Base-by-base conservation (phyloP, 2,329 filamentous ascomycete genomes). In the Stagonosporopsis rhizophila region DNA sequence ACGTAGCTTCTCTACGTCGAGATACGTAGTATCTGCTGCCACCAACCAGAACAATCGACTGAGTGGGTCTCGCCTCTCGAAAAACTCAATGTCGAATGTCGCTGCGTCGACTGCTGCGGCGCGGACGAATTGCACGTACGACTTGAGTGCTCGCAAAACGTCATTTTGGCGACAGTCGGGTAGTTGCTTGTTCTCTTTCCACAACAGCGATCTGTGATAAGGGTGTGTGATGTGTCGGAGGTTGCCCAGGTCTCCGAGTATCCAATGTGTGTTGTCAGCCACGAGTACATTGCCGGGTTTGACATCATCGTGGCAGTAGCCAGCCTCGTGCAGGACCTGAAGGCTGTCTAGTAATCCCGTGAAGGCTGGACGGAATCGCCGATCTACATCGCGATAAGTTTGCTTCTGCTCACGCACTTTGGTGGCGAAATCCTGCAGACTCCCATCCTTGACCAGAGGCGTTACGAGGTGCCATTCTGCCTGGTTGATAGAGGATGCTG, bases 241-340 rank as follows among this genome's bases (percentile, higher is more conserved):
- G 22, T 75, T 76, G 2, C 75, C 74, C 6, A 77, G 61, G 44
- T 77, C 75, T 28, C 70, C 75, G 1, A 76, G 55, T 7, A 74
- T 48, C 72, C 71, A 76, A 22, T 66, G 50, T 3, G 53, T 44
- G 5, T 57, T 30, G 9, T 62, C 56, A 42, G 58, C 35, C 7
- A 73, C 50, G 28, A 75, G 74, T 30, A 77, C 64, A 38, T 77
- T 77, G 45, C 60, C 59, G 0, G 69, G 67, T 53, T 77, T 77
- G 40, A 77, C 57, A 38, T 78, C 75, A 58, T 77, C 71, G 50
- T 77, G 75, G 56, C 75, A 77, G 37, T 68, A 71, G 14, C 72
- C 71, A 12, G 56, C 56, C 6, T 27, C 27, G 45, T 78, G 75
- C 4, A 77, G 59, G 1, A 14, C 35, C 12, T 61, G 47, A 5